These are phyloP conservation scores for Camelina neglecta DNA, from an alignment of 345 rosid species.

Conservation along the genomic window DNA sequence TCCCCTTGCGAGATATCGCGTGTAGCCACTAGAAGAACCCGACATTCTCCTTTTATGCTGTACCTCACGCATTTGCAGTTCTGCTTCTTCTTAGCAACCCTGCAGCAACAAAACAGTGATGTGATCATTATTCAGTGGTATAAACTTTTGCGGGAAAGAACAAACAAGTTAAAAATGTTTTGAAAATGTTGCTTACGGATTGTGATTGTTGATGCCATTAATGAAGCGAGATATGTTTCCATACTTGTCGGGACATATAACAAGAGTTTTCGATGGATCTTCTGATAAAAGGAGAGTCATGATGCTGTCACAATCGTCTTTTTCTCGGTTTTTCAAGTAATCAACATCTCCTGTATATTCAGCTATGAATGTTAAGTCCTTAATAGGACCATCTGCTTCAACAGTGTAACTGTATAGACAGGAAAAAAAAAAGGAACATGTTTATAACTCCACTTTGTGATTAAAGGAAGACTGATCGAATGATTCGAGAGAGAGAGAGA, in stretches of 20 bases:
- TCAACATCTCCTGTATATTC: slow-evolving; percentile 97
- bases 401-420: slow-evolving; percentile 74
- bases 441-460: slow-evolving; percentile 14
- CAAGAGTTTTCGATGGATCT: slow-evolving; percentile 69
- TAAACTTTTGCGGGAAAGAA: not conserved
- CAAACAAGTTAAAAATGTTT: slow-evolving; percentile 10
- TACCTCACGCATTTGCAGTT: slow-evolving; percentile 96
- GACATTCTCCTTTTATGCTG: slow-evolving; percentile 75
- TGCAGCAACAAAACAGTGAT: slow-evolving; percentile 48
- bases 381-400: slow-evolving; percentile 80
- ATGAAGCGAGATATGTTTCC: slow-evolving; percentile 91
- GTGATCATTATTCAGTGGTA: not conserved
- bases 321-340: slow-evolving; percentile 72
- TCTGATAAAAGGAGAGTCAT: slow-evolving; percentile 85
- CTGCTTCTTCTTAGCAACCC: slow-evolving; percentile 89
- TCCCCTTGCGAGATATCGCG: slow-evolving; percentile 85
- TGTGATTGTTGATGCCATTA: slow-evolving; percentile 90
- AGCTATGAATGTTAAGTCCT: slow-evolving; percentile 81
- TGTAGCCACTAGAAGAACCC: slow-evolving; percentile 88
- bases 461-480: slow-evolving; percentile 20
- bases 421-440: slow-evolving; percentile 22
- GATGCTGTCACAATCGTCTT: slow-evolving; percentile 87
- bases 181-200: slow-evolving; percentile 55
- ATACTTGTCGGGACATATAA: slow-evolving; percentile 86
- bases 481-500: slow-evolving; percentile 1